A percentile compares a stretch with the other conserved stretches of the same genome.
Evolutionary conservation across 345 rosid genomes (phyloP).

Genomic region (Eucalyptus victrix): DNA sequence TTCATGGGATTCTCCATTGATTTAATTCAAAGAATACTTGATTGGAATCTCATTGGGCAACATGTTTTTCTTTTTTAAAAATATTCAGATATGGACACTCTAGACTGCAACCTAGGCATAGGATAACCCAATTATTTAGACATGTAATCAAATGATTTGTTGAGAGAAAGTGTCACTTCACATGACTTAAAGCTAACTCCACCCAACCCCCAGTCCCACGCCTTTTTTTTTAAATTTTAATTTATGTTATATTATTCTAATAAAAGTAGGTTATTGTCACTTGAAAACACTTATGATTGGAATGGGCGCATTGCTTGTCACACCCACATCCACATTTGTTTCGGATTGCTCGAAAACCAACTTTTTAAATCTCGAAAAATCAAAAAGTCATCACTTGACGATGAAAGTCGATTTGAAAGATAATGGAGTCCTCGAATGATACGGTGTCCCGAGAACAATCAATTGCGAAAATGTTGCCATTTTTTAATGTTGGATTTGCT

Average conservation of each 20-base stretch:
- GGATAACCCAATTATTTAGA: background rate
- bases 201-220: constrained; percentile 3
- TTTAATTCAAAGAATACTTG: background rate
- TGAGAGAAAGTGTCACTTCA: constrained; percentile 25
- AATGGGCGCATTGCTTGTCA: background rate
- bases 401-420: background rate
- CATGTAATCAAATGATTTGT: background rate
- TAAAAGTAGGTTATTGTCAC: background rate
- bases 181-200: constrained; percentile 82
- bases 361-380: background rate
- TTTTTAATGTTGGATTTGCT: background rate
- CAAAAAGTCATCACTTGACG: background rate
- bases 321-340: background rate
- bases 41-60: background rate
- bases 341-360: background rate
- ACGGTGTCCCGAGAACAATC: background rate
- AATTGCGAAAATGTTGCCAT: background rate
- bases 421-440: background rate
- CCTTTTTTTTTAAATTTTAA: background rate
- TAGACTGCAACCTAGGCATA: background rate
- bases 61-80: background rate
- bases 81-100: background rate
- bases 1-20: background rate
- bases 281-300: background rate
- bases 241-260: background rate